Evolutionary conservation across 2,329 filamentous ascomycete genomes (phyloP), one percentile per base, ranked within the genome.

Genomic region (Cordyceps farinosa): DNA sequence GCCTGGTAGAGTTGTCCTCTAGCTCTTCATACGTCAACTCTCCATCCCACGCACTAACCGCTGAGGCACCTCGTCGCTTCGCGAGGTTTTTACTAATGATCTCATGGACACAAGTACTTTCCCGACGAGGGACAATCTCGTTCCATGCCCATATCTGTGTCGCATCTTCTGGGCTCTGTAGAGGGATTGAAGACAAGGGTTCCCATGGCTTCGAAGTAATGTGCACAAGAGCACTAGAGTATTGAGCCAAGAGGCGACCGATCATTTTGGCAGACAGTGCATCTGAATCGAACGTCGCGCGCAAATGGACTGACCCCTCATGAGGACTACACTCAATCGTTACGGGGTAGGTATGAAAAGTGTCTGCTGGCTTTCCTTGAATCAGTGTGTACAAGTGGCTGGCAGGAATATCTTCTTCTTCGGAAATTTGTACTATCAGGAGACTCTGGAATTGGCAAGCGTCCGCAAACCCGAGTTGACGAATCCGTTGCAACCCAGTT

Each of bases 401-500:
- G 5, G 30, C 42, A 11, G 29, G 40, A 27, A 57, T 3, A 13
- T 47, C 30, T 6, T 47, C 54, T 22, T 56, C 53, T 13, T 57
- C 54, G 15, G 30, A 3, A 29, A 34, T 27, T 6, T 57, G 54
- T 47, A 57, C 3, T 2, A 57, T 57, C 54, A 57, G 9, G 27
- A 57, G 9, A 68, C 60, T 84, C 13, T 80, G 78, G 56, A 84
- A 77, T 61, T 81, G 78, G 67, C 82, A 84, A 3, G 83, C 82
- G 64, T 82, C 75, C n/a, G 79, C 75, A 4, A 79, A 77, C 66
- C 80, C 83, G 10, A 86, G 71, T 22, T 79, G 77, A 10, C 84
- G 81, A 61, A 86, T 85, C 64, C 84, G 67, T 36, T 85, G 83
- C 44, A 86, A 72, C 11, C 84, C 84, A 45, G 82, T 76, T 68